Percentiles rank a stretch among this genome's conserved stretches.
phyloP scores from a whole-genome alignment of 345 rosid species.

The Linum trigynum region DNA sequence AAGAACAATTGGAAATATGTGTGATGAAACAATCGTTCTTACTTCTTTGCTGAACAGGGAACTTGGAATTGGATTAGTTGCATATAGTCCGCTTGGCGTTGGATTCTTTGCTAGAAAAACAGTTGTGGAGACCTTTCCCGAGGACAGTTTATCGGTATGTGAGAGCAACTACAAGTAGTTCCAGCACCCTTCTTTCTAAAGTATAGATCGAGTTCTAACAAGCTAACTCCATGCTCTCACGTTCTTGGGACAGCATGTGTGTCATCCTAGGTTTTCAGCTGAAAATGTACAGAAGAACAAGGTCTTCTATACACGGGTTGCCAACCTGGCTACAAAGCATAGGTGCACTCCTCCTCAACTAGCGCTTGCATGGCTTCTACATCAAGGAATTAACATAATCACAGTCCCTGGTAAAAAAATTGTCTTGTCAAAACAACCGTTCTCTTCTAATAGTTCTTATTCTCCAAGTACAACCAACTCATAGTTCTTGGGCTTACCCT shows the following conservation, averaged over 20 bases:
- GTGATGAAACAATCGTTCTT: not conserved
- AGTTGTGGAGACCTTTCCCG: constrained; percentile 21
- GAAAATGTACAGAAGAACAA: constrained; percentile 45
- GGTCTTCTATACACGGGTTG: constrained; percentile 18
- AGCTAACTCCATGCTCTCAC: not conserved
- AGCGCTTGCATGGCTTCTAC: constrained; percentile 42
- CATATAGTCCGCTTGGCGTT: constrained; percentile 30
- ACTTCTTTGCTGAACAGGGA: constrained; percentile 15
- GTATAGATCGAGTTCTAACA: too few relatives aligned
- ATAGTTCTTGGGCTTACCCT: too few relatives aligned
- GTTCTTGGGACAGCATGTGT: constrained; percentile 5
- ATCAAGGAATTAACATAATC: constrained; percentile 40
- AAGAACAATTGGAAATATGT: too few relatives aligned
- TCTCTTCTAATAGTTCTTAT: too few relatives aligned
- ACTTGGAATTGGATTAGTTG: constrained; percentile 33
- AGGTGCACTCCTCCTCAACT: constrained; percentile 37
- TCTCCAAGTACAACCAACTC: too few relatives aligned
- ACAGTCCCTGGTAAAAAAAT: constrained; percentile 35
- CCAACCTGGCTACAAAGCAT: constrained; percentile 28
- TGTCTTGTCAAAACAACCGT: too few relatives aligned
- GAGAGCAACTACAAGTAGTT: too few relatives aligned
- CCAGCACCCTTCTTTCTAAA: too few relatives aligned
- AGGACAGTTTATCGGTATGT: constrained; percentile 17
- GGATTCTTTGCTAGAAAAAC: constrained; percentile 39
- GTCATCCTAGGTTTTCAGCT: constrained; percentile 33